Evolutionary conservation across 495 filamentous ascomycete genomes (phyloP).

Genomic region (Talaromyces stipitatus): DNA sequence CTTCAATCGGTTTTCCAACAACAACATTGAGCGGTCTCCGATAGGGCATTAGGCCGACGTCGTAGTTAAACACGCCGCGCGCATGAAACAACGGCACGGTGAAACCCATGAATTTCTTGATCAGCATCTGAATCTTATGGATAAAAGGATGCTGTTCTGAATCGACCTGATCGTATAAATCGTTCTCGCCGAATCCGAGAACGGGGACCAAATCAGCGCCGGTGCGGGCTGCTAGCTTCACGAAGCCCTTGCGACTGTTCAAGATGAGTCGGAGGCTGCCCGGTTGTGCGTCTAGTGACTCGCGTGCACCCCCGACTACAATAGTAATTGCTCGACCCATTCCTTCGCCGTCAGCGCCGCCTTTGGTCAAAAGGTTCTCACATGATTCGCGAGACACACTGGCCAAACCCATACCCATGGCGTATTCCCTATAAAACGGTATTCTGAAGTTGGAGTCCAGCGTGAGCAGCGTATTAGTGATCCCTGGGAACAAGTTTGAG

Average conservation of each 20-base stretch:
- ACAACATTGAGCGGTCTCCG: slow-evolving; percentile 80
- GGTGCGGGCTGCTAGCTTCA: slow-evolving; percentile 84
- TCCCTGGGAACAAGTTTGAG: slow-evolving; percentile 84
- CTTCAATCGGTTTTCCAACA: slow-evolving; percentile 70
- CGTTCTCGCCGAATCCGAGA: slow-evolving; percentile 89
- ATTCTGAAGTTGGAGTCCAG: slow-evolving; percentile 89
- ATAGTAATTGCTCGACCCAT: slow-evolving; percentile 96
- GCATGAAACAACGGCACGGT: slow-evolving; percentile 89
- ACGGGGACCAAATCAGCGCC: slow-evolving; percentile 91
- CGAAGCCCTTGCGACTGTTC: slow-evolving; percentile 78
- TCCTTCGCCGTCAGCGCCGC: slow-evolving; percentile 72
- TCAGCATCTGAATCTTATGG: slow-evolving; percentile 66
- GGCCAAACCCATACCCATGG: slow-evolving; percentile 74
- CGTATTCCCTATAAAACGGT: slow-evolving; percentile 89
- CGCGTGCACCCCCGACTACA: slow-evolving; percentile 85
- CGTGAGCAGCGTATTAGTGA: slow-evolving; percentile 84
- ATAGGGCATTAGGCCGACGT: slow-evolving; percentile 93
- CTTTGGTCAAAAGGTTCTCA: slow-evolving; percentile 72
- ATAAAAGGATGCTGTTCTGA: slow-evolving; percentile 63
- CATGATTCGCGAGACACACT: slow-evolving; percentile 88
- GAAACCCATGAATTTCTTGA: slow-evolving; percentile 84
- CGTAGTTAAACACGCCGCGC: slow-evolving; percentile 92
- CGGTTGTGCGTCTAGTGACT: slow-evolving; percentile 82
- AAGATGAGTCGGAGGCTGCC: slow-evolving; percentile 66
- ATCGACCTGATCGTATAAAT: slow-evolving; percentile 83